Evolutionary conservation across 2,329 filamentous ascomycete genomes (phyloP), one percentile per base, ranked within the genome.

Genomic region (Phaeophleospora eucalypticola): DNA sequence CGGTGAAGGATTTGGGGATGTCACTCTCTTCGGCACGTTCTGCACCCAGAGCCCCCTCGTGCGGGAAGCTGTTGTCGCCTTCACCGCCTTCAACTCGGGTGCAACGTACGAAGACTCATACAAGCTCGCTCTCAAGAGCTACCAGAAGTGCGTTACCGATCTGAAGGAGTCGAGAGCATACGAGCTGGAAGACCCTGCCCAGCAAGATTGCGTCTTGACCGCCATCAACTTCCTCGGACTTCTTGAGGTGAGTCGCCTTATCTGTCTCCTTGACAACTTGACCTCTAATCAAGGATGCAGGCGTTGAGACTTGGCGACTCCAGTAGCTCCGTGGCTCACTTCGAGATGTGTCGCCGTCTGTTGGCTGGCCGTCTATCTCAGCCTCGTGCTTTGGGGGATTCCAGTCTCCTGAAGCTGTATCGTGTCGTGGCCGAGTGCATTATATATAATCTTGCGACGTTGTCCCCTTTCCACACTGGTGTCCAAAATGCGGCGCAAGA

Each of bases 361-460:
- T 35, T 56, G 7, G 21, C 32, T 1, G 10, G 27, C 17, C 50
- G 46, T 10, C 36, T 56, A 12, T 38, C 36, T 9, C 38, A 48
- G 12, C 10, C 36, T n/a, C 29, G 27, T 19, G 35, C 42, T 0
- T 19, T 41, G 3, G 17, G 29, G 7, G 41, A 49, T 16, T 1
- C 34, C 2, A 36, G 24, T 4, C 24, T 49, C 20, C 19, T 51
- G 29, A 49, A 45, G 7, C 21, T 53, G 20, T 50, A 53, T 24
- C 50, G 53, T 10, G 39, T 56, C 15, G 32, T 48, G 15, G 53
- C 53, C 27, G 53, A 56, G 29, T 47, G 47, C 24, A 45, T 53
- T 4, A 46, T 53, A n/a, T 53, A 44, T 43, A 56, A 48, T 9
- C n/a, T 53, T 12, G 53, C 45, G 6, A 43, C 32, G 1, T 18